A percentile compares a stretch with the other conserved stretches of the same genome.
These are phyloP conservation scores for Caryopteris hybrid DNA, from an alignment of 305 asterid genomes.

Conservation along the genomic window DNA sequence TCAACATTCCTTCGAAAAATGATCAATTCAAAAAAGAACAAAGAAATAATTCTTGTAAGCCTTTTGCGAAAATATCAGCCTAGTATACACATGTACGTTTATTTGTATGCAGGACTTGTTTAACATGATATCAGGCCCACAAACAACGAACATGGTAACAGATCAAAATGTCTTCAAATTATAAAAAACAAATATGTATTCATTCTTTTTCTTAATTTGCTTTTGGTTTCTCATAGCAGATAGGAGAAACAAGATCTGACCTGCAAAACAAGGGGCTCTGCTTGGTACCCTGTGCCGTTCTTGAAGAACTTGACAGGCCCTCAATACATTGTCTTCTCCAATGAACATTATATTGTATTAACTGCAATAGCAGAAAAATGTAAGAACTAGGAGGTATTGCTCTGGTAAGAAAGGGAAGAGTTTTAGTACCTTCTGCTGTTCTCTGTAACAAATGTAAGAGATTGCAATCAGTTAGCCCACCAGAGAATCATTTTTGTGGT, in stretches of 20 bases:
- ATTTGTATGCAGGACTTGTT: slow-evolving; percentile 22
- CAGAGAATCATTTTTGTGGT: background rate
- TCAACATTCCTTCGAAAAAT: background rate
- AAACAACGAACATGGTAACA: background rate
- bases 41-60: background rate
- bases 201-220: background rate
- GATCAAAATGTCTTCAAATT: no score
- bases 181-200: no score
- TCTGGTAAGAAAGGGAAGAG: background rate
- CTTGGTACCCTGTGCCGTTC: slow-evolving; percentile 35
- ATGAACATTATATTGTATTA: background rate
- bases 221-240: slow-evolving; percentile 8
- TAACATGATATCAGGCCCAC: slow-evolving; percentile 4
- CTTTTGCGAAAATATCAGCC: background rate
- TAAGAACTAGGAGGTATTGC: background rate
- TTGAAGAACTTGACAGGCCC: slow-evolving; percentile 6
- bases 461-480: background rate
- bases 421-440: background rate
- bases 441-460: background rate
- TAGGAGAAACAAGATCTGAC: slow-evolving; percentile 21
- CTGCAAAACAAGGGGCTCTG: slow-evolving; percentile 40
- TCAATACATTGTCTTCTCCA: background rate
- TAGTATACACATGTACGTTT: background rate
- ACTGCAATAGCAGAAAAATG: background rate
- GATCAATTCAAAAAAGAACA: background rate